Conservation (phyloP, 306 rosid genomes). For the Citrullus colocynthis region DNA sequence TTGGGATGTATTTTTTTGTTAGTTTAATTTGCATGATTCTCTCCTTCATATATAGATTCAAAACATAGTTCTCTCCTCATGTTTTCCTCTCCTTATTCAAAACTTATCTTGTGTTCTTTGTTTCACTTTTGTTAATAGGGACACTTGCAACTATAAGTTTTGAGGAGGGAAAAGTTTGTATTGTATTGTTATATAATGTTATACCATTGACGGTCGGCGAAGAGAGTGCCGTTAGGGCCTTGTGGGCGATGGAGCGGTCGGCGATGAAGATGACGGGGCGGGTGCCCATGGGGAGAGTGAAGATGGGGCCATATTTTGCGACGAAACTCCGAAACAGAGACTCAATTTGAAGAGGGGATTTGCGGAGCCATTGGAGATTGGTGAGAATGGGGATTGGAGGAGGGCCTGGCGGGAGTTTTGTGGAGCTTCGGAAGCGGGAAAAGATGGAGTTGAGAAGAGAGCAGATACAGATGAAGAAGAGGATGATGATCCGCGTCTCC, state of each 20-base stretch:
- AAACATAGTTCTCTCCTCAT: too few species aligned
- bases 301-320: conserved; percentile 3
- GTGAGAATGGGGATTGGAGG: neutral
- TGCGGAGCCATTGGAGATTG: neutral
- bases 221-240: conserved; percentile 6
- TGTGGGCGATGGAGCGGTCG: conserved; percentile 3
- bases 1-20: too few species aligned
- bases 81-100: too few species aligned
- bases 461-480: neutral
- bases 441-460: neutral
- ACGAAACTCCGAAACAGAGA: neutral
- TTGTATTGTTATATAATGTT: too few species aligned
- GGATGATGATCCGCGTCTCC: neutral
- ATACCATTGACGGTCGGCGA: conserved; percentile 13
- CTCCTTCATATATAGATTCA: too few species aligned
- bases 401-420: neutral
- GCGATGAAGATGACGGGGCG: conserved; percentile 7
- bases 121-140: too few species aligned
- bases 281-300: neutral
- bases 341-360: neutral
- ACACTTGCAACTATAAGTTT: too few species aligned
- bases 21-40: too few species aligned
- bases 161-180: too few species aligned
- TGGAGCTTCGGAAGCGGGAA: neutral
- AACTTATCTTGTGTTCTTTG: too few species aligned